Base-by-base conservation (phyloP, 768 basidiomycete genomes). In the Calocybe cyanea region DNA sequence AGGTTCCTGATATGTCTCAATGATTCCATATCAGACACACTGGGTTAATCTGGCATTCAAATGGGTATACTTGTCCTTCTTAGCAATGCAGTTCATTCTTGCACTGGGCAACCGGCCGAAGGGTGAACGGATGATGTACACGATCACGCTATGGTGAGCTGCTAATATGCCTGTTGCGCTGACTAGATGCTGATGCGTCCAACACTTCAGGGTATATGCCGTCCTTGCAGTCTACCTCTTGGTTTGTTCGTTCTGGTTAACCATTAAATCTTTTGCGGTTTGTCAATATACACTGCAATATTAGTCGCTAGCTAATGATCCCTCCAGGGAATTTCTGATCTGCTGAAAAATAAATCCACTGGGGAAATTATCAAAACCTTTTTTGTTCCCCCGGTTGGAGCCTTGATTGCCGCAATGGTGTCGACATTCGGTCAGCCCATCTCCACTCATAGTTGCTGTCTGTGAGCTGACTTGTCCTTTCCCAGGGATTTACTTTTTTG, bases 41-140 rank as follows among this genome's bases (percentile, higher is more conserved):
- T 95, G 90, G 90, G 70, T 93, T 34, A 96, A 96, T 57, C 52
- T 81, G 34, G 80, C 68, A 11, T 72, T 93, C 45, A 85, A 88
- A 69, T 93, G 92, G 90, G 69, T 91, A 15, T 96, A 95, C 61
- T 71, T 95, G 33, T 74, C 82, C 2, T 87, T 92, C 70, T 70
- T 97, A 30, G 89, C 80, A 13, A 67, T 97, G 21, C 94, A 79
- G 48, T 77, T 77, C 46, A 66, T 77, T 41, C 68, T 85, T 34
- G 83, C 81, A 0, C 63, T 85, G 21, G 85, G 85, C 20, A 86
- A 85, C 63, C 73, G 92, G 46, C 93, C 92, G 2, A 95, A 95
- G 62, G 93, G 90, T 47, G 93, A 95, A 70, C 77, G 83, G 30
- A 55, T 71, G 23, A 78, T 83, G 11, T 92, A 92, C 58, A 70